A percentile compares a stretch with the other conserved stretches of the same genome.
Conservation (phyloP, 306 rosid genomes). For the Trifolium dubium region DNA sequence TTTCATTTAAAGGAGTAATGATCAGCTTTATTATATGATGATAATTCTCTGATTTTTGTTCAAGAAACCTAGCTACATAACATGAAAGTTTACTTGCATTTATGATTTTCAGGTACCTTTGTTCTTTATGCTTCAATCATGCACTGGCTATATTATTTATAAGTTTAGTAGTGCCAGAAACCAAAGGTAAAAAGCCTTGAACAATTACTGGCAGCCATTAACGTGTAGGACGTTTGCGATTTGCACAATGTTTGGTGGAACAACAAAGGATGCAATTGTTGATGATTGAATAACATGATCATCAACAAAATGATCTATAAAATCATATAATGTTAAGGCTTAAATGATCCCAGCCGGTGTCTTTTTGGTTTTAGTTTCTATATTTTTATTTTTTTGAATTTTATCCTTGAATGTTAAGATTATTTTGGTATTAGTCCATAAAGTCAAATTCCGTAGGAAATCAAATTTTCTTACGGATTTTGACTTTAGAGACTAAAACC, state of each 20-base stretch:
- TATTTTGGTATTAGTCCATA: no score
- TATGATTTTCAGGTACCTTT: constrained; percentile 73
- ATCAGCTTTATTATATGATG: neutral
- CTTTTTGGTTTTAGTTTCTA: no score
- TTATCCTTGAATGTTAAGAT: no score
- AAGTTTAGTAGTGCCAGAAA: constrained; percentile 70
- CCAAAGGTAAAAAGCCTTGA: constrained; percentile 89
- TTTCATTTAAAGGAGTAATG: no score
- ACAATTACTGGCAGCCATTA: constrained; percentile 82
- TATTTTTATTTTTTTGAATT: no score
- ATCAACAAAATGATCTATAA: no score
- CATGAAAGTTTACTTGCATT: constrained; percentile 21
- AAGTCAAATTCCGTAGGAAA: no score
- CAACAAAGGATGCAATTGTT: neutral
- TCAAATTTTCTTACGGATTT: no score
- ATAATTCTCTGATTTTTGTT: neutral
- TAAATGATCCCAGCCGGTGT: no score
- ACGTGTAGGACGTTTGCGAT: constrained; percentile 43
- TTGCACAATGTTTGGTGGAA: neutral
- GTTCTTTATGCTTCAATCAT: constrained; percentile 70
- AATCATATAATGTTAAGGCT: no score
- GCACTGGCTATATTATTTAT: constrained; percentile 69
- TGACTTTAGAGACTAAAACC: no score
- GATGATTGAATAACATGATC: neutral
- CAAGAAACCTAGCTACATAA: constrained; percentile 15